Base-by-base conservation (phyloP, 148 eudicot genomes). In the Fallopia convolvulus region DNA sequence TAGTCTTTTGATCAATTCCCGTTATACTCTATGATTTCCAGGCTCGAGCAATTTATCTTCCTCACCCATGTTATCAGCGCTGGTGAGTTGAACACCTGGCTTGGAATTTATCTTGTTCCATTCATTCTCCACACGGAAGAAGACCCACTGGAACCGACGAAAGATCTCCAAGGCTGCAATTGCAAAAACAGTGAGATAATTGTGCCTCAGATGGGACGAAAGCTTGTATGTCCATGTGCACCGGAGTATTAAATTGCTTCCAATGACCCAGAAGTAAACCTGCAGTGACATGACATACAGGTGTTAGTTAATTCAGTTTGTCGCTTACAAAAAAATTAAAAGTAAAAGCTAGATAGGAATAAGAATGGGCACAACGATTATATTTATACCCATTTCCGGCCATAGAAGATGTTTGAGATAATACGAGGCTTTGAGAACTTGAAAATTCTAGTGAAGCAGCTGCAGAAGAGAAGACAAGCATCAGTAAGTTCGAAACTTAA, bases 151-250 rank as follows among this genome's bases (percentile, higher is more conserved):
- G 81, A 95, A 95, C 20, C 97, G 89, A 8, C 97, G 97, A 44
- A 95, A 79, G 72, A 91, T 95, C 84, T 92, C 99, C 74, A 95
- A 79, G 33, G 94, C 92, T 23, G 97, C 86, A 47, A 95, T 91
- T 20, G 93, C 75, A 26, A 91, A 93, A 55, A 93, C 90, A 0
- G 97, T 95, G 8, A 92, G 83, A 82, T 95, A 90, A 70, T 93
- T 92, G 75, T 93, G 97, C 10, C 97, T 94, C 60, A 95, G 97
- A 93, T 95, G 97, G 77, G 99, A 96, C 1, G 99, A 95, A 30
- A 95, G 86, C 84, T 95, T 95, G 89, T 95, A 95, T 0, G 99
- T 95, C 99, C 99, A 95, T 8, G 99, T 95, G 87, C 99, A 93
- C 21, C 97, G 84, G 78, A 95, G 83, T n/a, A 92, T 85, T 79